Conservation (phyloP, 176 grass and related monocot genomes). For the Microstegium vimineum region DNA sequence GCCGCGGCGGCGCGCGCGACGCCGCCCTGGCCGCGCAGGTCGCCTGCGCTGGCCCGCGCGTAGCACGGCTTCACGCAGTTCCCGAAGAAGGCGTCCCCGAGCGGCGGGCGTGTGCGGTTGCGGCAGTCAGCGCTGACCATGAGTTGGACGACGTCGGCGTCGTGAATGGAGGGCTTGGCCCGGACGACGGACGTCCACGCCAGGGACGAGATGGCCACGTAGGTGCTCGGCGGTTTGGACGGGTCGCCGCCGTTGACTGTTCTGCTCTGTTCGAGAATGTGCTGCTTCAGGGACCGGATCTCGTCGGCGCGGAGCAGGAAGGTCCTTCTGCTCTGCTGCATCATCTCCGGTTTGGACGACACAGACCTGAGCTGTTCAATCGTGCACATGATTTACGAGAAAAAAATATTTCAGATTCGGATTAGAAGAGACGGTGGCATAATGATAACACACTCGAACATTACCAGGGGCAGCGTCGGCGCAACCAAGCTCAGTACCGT, state of each 20-base stretch:
- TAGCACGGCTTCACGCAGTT: conserved; percentile 29
- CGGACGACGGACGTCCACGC: not conserved
- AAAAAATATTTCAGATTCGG: not conserved
- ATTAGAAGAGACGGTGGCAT: not conserved
- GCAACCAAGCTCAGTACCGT: too few species aligned
- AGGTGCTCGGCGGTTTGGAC: not conserved
- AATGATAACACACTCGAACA: not conserved
- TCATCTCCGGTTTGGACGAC: not conserved
- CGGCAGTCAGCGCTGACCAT: conserved; percentile 30
- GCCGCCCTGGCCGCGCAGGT: conserved; percentile 7
- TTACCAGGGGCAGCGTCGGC: conserved; percentile 7
- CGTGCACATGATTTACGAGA: not conserved
- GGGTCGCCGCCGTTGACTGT: not conserved
- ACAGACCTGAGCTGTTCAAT: not conserved
- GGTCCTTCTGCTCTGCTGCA: not conserved
- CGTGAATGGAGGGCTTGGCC: not conserved
- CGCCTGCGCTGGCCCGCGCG: not conserved
- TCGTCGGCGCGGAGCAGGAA: not conserved
- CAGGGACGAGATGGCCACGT: conserved; percentile 27
- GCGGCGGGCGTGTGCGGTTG: conserved; percentile 12
- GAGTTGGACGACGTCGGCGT: conserved; percentile 1
- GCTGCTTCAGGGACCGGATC: conserved; percentile 18
- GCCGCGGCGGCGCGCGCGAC: conserved; percentile 18
- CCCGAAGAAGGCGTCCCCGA: conserved; percentile 37
- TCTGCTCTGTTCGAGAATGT: not conserved